Base-by-base conservation (phyloP, 768 basidiomycete genomes). In the Hortiboletus campestris region DNA sequence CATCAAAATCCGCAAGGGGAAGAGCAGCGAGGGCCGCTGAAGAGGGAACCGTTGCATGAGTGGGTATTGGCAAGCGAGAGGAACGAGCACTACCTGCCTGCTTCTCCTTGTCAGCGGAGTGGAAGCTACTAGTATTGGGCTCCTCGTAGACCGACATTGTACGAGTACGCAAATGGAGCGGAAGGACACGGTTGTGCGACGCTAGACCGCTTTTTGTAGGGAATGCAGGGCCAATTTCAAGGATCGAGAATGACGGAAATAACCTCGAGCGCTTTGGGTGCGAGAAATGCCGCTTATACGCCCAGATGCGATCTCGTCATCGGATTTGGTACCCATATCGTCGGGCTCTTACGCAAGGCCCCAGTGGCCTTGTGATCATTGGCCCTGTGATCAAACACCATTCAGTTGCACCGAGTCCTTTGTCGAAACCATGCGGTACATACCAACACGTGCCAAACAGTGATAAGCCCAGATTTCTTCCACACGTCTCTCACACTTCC, bases 1-100 rank as follows among this genome's bases (percentile, higher is more conserved):
- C 75, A 58, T 76, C 67, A 20, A 75, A 76, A 13, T 67, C 59
- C 12, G 56, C 63, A 14, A 59, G 16, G 22, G 57, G 40, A 40
- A 67, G 45, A 44, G 44, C 32, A 0, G 28, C 50, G 32, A 51
- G 48, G 32, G 7, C 13, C n/a, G 40, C 65, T 67, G 36, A 14
- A 28, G 36, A 36, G 34, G 19, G 8, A 29, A 11, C 5, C 22
- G 34, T 28, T 9, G 9, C 4, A 14, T 55, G 42, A 25, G 39
- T 31, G 53, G 25, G 42, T 13, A 34, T 31, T 4, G 2, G 19
- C 11, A 31, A 9, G n/a, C 4, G 7, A 47, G 20, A 29, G 14
- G 12, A 19, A 6, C 6, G 31, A 8, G 2, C 12, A 31, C 5
- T 34, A 65, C 64, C 66, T 55, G 49, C 0, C 34, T 57, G 42